Evolutionary conservation across 768 basidiomycete genomes (phyloP).

Genomic region (Dacryopinax primogenitus): DNA sequence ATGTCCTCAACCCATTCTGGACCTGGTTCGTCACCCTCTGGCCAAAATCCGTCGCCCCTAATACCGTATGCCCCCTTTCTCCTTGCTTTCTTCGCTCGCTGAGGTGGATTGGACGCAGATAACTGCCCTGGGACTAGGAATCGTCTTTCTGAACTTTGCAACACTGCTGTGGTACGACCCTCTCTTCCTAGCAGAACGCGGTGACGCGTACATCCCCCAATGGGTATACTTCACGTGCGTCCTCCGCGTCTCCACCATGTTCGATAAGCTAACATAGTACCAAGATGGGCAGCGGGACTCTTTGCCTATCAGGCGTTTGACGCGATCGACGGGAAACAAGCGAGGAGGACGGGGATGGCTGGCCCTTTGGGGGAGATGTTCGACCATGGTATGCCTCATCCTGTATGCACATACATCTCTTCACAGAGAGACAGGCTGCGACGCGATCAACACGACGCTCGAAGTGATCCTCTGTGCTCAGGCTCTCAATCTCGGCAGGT

Average conservation of each 20-base stretch:
- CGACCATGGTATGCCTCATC: constrained; percentile 61
- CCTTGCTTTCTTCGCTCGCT: constrained; percentile 2
- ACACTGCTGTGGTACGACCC: constrained; percentile 80
- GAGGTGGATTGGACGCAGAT: constrained; percentile 40
- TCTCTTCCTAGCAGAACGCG: constrained; percentile 53
- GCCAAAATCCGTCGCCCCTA: constrained; percentile 75
- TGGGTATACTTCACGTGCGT: constrained; percentile 88
- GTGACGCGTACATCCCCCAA: constrained; percentile 43
- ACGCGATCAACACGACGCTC: constrained; percentile 93
- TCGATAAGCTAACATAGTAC: constrained; percentile 3
- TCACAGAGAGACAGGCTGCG: constrained; percentile 44
- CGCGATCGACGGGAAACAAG: constrained; percentile 90
- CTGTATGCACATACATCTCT: background rate
- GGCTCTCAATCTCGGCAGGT: constrained; percentile 81
- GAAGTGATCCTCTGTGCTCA: constrained; percentile 71
- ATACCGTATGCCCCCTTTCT: constrained; percentile 47
- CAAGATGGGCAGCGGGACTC: constrained; percentile 73
- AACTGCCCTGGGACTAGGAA: constrained; percentile 67
- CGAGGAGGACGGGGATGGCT: constrained; percentile 91
- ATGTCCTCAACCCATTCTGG: constrained; percentile 78
- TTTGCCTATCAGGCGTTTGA: constrained; percentile 87
- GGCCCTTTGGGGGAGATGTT: constrained; percentile 96
- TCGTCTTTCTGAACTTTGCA: constrained; percentile 72
- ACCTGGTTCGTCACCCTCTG: constrained; percentile 81
- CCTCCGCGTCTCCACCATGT: background rate